Evolutionary conservation across 2,329 filamentous ascomycete species (phyloP).

Genomic region (Talaromyces sp.): DNA sequence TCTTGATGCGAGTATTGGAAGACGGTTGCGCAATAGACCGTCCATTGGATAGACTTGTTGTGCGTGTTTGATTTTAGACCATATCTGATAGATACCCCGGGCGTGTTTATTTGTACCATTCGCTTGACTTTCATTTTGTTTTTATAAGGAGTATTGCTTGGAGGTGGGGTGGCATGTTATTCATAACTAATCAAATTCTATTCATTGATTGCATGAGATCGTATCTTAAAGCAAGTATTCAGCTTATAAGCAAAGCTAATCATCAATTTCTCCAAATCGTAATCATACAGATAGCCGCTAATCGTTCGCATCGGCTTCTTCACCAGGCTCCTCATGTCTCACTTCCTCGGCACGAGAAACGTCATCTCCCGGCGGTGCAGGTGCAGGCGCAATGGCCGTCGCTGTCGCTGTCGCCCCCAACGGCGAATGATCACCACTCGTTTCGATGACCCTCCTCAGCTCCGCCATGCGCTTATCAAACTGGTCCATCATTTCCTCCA

Average conservation of each 20-base stretch:
- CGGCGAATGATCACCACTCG: slow-evolving; percentile 21
- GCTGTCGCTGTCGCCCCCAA: slow-evolving; percentile 5
- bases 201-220: not conserved
- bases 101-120: slow-evolving; percentile 1
- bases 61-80: not conserved
- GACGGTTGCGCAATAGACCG: slow-evolving; percentile 31
- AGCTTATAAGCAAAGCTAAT: not conserved
- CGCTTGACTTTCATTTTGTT: slow-evolving; percentile 4
- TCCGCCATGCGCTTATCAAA: slow-evolving; percentile 46
- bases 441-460: slow-evolving; percentile 42
- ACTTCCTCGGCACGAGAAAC: not conserved
- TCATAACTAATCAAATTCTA: not conserved
- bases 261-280: not conserved
- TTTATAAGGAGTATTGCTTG: not conserved
- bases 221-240: no score
- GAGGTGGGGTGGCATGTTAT: not conserved
- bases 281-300: not conserved
- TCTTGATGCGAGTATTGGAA: slow-evolving; percentile 24
- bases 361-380: not conserved
- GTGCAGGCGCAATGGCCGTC: not conserved
- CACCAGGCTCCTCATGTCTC: not conserved
- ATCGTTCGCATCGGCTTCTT: not conserved
- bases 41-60: slow-evolving; percentile 22
- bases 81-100: slow-evolving; percentile 2
- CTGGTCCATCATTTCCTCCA: slow-evolving; percentile 48